Base-by-base conservation (phyloP, 1,284 basidiomycete species). In the Meripilus lineatus region DNA sequence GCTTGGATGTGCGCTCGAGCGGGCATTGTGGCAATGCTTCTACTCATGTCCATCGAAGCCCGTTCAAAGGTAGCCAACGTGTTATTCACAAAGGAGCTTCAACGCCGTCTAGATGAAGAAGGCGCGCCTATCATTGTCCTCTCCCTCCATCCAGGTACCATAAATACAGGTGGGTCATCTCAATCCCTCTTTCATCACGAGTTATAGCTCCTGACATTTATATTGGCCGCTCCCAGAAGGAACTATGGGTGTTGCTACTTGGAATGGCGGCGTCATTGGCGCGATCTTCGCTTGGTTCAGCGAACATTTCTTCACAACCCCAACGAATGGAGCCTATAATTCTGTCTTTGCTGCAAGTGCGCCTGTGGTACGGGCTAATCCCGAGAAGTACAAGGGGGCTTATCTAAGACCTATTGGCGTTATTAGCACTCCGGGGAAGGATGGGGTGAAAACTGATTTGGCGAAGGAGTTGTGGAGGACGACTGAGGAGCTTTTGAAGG, bases 261-360 rank as follows among this genome's bases (percentile, higher is more conserved):
- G 44, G 23, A 45, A 49, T 10, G 47, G 49, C 14, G 43, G 52
- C 24, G 21, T 57, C 47, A 47, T 50, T 18, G 44, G 49, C 17
- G 46, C 45, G 13, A 35, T 59, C 44, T 59, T 57, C 38, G 17
- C 53, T 5, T 37, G 56, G n/a, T 34, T 57, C 64, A 32, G 50
- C 53, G 15, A 45, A 49, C n/a, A n/a, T 25, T 66, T 72, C 33
- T 64, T 73, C 40, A 53, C 52, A 1, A 38, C 55, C 3, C 61
- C 67, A 4, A 65, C 69, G n/a, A 56, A 67, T 2, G 75, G 70
- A 32, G 67, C 66, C 0, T 62, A 68, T 46, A 69, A 65, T 10
- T 62, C 71, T 1, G 64, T 67, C 22, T 69, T 78, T 45, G 75
- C 73, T 3, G 74, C 75, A 0, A 71, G 66, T 5, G 61, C 69